Evolutionary conservation across 305 asterid species (phyloP).

Genomic region (Solanum hybrid): DNA sequence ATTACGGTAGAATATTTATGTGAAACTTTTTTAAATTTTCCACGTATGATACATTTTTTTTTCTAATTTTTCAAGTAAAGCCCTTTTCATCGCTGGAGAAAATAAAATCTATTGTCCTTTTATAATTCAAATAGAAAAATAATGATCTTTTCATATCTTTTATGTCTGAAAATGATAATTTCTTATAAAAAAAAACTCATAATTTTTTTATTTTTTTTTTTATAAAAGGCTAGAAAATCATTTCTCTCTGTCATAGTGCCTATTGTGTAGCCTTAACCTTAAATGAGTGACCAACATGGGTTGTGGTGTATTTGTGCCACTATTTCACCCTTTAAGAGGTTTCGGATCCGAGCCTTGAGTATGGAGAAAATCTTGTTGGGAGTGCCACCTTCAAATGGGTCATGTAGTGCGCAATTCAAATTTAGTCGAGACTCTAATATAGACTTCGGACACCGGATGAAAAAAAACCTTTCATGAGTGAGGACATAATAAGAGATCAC

Average conservation of each 20-base stretch:
- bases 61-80: background rate
- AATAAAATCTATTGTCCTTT: no score
- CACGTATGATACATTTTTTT: background rate
- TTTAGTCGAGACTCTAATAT: fast-evolving
- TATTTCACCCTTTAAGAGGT: fast-evolving
- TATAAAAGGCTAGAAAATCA: background rate
- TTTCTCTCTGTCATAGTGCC: background rate
- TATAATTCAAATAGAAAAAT: no score
- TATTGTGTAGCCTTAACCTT: background rate
- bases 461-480: background rate
- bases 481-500: background rate
- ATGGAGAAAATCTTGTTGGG: no score
- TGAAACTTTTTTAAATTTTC: background rate
- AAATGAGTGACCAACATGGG: fast-evolving
- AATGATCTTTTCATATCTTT: no score
- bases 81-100: background rate
- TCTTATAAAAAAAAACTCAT: no score
- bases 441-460: fast-evolving
- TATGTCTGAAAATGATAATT: background rate
- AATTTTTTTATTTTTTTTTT: no score
- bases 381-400: background rate
- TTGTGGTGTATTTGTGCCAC: background rate
- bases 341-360: fast-evolving
- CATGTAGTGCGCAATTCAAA: fast-evolving
- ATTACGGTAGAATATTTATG: background rate